Evolutionary conservation across 192 early-diverging fungal genomes (phyloP).

Genomic region (Mortierella claussenii): DNA sequence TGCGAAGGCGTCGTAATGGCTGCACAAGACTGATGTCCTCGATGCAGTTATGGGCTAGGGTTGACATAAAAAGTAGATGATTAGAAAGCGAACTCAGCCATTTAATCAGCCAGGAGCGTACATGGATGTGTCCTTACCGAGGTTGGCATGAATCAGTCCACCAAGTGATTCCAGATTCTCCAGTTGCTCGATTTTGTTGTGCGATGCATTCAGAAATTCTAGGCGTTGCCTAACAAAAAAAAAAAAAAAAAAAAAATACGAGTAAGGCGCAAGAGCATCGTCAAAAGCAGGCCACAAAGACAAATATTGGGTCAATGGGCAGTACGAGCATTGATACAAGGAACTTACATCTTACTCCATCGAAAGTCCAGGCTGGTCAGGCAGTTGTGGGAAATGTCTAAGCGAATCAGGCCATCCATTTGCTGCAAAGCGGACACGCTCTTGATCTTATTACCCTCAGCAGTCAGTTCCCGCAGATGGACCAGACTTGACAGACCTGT

Average conservation of each 20-base stretch:
- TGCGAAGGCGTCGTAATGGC: constrained; percentile 41
- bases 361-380: constrained; percentile 48
- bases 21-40: constrained; percentile 51
- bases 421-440: constrained; percentile 47
- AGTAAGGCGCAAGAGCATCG: no score
- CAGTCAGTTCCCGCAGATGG: constrained; percentile 53
- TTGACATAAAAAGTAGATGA: not conserved
- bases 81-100: not conserved
- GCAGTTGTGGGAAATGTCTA: constrained; percentile 53
- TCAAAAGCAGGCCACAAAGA: no score
- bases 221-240: constrained; percentile 36
- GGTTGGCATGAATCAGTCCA: constrained; percentile 52
- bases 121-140: constrained; percentile 37
- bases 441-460: constrained; percentile 54
- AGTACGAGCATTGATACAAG: no score
- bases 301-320: no score
- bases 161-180: constrained; percentile 49
- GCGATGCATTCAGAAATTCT: constrained; percentile 56
- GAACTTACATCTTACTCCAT: constrained; percentile 47
- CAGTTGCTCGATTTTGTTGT: constrained; percentile 56
- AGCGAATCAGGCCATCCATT: constrained; percentile 46
- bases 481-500: constrained; percentile 37
- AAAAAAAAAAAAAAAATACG: no score
- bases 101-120: not conserved
- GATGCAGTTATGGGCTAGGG: constrained; percentile 56